Percentiles rank a stretch among this genome's conserved stretches.
Evolutionary conservation across 805 yeast genomes (phyloP).

Genomic region (Kazachstania psychrophila): DNA sequence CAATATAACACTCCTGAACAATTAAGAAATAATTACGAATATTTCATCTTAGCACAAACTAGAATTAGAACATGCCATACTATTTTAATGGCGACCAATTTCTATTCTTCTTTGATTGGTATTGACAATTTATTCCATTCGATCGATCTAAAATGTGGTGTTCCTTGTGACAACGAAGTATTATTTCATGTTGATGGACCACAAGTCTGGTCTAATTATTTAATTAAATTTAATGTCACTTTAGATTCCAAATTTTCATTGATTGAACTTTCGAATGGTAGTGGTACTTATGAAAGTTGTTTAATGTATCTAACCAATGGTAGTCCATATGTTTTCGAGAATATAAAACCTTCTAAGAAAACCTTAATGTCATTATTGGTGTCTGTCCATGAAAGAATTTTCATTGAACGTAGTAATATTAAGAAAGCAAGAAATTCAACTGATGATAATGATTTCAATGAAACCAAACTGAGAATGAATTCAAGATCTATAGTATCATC

Average conservation of each 20-base stretch:
- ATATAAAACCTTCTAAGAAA: slow-evolving; percentile 26
- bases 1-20: slow-evolving; percentile 25
- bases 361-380: slow-evolving; percentile 49
- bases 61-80: slow-evolving; percentile 70
- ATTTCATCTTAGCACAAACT: slow-evolving; percentile 62
- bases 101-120: slow-evolving; percentile 41
- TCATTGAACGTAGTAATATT: slow-evolving; percentile 36
- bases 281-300: slow-evolving; percentile 38
- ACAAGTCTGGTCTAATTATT: slow-evolving; percentile 41
- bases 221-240: slow-evolving; percentile 31
- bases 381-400: slow-evolving; percentile 58
- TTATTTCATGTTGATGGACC: slow-evolving; percentile 49
- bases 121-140: slow-evolving; percentile 37
- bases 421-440: background rate
- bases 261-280: slow-evolving; percentile 48
- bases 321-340: slow-evolving; percentile 29
- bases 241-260: slow-evolving; percentile 46
- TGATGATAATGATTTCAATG: slow-evolving; percentile 23
- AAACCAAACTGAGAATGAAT: slow-evolving; percentile 52
- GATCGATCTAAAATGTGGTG: slow-evolving; percentile 51
- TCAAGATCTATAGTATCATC: slow-evolving; percentile 50
- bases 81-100: slow-evolving; percentile 47
- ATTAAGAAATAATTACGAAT: slow-evolving; percentile 33
- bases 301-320: slow-evolving; percentile 38
- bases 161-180: slow-evolving; percentile 50